Conservation (phyloP, 75 land plant species). For the Pinus albicaulis region DNA sequence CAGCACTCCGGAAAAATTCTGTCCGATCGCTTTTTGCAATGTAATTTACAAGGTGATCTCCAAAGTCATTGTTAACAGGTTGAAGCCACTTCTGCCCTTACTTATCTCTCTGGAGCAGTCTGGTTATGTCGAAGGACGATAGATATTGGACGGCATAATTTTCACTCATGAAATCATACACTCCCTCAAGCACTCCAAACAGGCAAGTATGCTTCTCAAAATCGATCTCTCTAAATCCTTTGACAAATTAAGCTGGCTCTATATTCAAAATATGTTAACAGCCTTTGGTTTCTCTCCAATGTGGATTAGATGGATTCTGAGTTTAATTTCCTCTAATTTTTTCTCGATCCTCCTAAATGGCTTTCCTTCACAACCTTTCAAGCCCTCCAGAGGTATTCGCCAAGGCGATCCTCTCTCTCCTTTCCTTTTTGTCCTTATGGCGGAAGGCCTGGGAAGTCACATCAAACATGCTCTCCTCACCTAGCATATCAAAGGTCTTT, state of each 20-base stretch:
- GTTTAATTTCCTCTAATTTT: accelerated
- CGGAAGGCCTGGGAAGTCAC: no score
- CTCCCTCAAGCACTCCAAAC: not conserved
- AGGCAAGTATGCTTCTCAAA: not conserved
- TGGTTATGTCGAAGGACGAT: not conserved
- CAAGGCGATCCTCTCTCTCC: no score
- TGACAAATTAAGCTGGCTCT: not conserved
- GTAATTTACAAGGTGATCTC: not conserved
- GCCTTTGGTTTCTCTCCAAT: not conserved
- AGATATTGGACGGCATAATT: not conserved
- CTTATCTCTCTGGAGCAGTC: not conserved
- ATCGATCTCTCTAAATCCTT: not conserved
- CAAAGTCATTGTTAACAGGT: not conserved
- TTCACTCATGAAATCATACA: not conserved
- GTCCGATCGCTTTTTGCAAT: not conserved
- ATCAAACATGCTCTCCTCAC: no score
- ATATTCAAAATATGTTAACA: accelerated
- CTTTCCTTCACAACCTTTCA: not conserved
- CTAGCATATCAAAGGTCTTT: no score
- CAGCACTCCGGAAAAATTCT: not conserved
- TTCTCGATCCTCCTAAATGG: not conserved
- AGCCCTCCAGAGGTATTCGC: not conserved
- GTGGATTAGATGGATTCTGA: not conserved
- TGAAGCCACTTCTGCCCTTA: not conserved
- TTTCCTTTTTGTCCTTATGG: no score